Percentiles rank a stretch among this genome's conserved stretches.
Evolutionary conservation across 2,329 filamentous ascomycete species (phyloP).

Genomic region (Stemphylium lycopersici): DNA sequence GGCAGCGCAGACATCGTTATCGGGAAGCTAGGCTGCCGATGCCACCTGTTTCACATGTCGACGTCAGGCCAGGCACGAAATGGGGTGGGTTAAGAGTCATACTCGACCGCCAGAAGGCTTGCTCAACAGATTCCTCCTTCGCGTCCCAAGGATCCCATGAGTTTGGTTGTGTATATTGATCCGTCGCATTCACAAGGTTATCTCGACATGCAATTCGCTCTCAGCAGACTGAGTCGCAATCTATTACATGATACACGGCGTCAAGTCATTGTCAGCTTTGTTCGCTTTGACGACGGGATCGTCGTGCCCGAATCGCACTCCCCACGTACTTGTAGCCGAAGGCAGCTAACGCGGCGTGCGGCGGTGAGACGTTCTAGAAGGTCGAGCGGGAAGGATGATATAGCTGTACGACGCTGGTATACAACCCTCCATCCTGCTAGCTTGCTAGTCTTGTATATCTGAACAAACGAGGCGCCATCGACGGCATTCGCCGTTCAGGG

Average conservation of each 20-base stretch:
- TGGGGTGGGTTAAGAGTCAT: constrained; percentile 8
- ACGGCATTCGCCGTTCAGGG: not conserved
- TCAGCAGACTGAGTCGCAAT: not conserved
- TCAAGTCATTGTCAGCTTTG: not conserved
- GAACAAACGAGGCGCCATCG: no score
- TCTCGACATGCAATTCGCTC: constrained; percentile 1
- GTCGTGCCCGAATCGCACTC: not conserved
- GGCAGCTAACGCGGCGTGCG: constrained; percentile 9
- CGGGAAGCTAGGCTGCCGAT: constrained; percentile 1
- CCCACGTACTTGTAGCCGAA: constrained; percentile 6
- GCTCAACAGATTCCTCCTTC: constrained; percentile 8
- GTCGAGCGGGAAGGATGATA: constrained; percentile 7
- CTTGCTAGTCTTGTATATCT: not conserved
- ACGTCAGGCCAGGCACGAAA: constrained; percentile 5
- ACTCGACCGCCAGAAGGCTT: constrained; percentile 1
- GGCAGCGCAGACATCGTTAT: constrained; percentile 4
- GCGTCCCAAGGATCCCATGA: not conserved
- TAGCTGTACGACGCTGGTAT: constrained; percentile 7
- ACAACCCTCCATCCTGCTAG: not conserved
- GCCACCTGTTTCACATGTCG: constrained; percentile 8
- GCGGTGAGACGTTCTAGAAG: constrained; percentile 18
- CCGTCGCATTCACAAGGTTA: not conserved
- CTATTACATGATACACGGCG: constrained; percentile 13
- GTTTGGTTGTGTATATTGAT: not conserved
- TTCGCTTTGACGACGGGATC: not conserved